Evolutionary conservation across 257 asterid species (phyloP).

Genomic region (Solanum sitiens): DNA sequence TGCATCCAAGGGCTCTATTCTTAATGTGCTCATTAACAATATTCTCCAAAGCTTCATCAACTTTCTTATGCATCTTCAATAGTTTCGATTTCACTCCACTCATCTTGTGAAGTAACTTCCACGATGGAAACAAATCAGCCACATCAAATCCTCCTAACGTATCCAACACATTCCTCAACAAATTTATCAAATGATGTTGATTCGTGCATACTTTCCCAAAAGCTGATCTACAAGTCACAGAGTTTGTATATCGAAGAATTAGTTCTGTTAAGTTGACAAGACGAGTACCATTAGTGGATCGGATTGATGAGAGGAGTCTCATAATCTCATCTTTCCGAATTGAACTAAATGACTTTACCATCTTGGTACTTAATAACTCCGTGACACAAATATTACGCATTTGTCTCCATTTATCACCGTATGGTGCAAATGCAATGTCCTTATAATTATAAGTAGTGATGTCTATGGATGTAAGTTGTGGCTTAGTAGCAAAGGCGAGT

Average conservation of each 20-base stretch:
- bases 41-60: neutral
- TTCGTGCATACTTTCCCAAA: neutral
- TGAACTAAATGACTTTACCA: neutral
- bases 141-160: conserved; percentile 3
- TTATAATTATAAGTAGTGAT: conserved; percentile 15
- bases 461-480: conserved; percentile 11
- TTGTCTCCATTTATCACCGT: conserved; percentile 14
- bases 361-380: conserved; percentile 6
- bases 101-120: neutral
- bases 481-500: conserved; percentile 21
- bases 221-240: neutral
- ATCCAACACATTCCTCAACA: neutral
- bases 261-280: neutral
- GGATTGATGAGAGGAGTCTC: neutral
- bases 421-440: conserved; percentile 11
- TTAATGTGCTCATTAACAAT: conserved; percentile 5
- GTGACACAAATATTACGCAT: neutral
- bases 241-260: neutral
- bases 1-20: neutral
- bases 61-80: neutral
- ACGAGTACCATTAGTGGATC: neutral
- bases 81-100: neutral
- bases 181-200: neutral
- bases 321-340: neutral
- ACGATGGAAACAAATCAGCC: conserved; percentile 14